phyloP scores from a whole-genome alignment of 345 rosid genomes.

The Aquilaria malaccensis region DNA sequence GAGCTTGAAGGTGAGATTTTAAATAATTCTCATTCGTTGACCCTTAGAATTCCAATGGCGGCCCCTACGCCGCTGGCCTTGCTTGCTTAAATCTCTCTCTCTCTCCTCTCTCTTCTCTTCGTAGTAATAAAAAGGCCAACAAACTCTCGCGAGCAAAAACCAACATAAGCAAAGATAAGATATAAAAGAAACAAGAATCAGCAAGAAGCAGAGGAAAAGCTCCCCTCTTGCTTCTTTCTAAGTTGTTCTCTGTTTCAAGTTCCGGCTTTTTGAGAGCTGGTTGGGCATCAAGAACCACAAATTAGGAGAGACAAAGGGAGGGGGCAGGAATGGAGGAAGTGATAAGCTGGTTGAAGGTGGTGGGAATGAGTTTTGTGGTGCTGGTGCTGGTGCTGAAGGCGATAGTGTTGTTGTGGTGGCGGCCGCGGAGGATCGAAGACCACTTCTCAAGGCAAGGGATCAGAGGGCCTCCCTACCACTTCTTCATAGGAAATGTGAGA shows the following conservation, averaged over 20 bases:
- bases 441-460: constrained; percentile 97
- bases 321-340: constrained; percentile 10
- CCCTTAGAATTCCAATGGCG: constrained; percentile 88
- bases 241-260: neutral
- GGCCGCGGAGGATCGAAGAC: constrained; percentile 78
- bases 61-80: constrained; percentile 97
- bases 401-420: constrained; percentile 75
- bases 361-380: constrained; percentile 26
- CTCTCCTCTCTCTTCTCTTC: constrained; percentile 7
- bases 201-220: constrained; percentile 16
- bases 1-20: constrained; percentile 11
- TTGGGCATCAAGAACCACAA: too few relatives aligned
- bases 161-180: constrained; percentile 36
- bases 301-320: neutral
- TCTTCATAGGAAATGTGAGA: constrained; percentile 92
- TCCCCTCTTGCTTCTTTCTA: constrained; percentile 10
- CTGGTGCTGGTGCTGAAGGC: constrained; percentile 35
- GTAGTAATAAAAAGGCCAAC: constrained; percentile 36
- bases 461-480: constrained; percentile 93
- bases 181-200: constrained; percentile 15
- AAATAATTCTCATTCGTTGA: constrained; percentile 52
- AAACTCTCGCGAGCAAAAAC: constrained; percentile 27
- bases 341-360: constrained; percentile 39
- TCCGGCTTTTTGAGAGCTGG: too few relatives aligned
- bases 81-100: constrained; percentile 22